Conservation (phyloP, 768 basidiomycete species). For the Kwoniella europaea region DNA sequence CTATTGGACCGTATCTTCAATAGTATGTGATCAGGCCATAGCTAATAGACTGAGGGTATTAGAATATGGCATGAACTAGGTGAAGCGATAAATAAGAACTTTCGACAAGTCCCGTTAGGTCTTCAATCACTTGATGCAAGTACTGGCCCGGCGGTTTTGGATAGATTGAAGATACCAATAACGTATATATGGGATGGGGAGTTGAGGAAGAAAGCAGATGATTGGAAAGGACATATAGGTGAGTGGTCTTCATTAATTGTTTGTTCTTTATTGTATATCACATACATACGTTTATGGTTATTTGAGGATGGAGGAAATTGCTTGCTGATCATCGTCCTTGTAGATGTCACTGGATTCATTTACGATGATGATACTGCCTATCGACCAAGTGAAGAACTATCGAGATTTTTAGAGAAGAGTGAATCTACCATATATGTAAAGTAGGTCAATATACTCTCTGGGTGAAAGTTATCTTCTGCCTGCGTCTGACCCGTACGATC, state of each 20-base stretch:
- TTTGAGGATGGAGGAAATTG: too few relatives aligned
- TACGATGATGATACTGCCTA: conserved; percentile 66
- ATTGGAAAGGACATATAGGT: conserved; percentile 71
- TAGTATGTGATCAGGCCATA: too few relatives aligned
- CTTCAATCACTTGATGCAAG: conserved; percentile 61
- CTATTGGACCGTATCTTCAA: background rate
- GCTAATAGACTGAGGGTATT: too few relatives aligned
- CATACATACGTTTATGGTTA: too few relatives aligned
- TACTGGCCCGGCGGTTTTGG: conserved; percentile 64
- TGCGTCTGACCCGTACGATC: too few relatives aligned
- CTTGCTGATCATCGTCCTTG: too few relatives aligned
- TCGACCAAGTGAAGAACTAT: conserved; percentile 62
- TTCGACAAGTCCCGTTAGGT: conserved; percentile 63
- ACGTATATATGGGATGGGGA: conserved; percentile 69
- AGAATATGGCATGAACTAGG: conserved; percentile 60
- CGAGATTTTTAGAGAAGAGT: conserved; percentile 63
- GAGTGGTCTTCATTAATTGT: too few relatives aligned
- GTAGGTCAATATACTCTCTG: conserved; percentile 45
- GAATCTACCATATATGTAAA: conserved; percentile 68
- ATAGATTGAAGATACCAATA: conserved; percentile 67
- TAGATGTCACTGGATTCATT: conserved; percentile 68
- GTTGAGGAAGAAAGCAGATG: conserved; percentile 66
- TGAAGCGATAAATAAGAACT: conserved; percentile 64
- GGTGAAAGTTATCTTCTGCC: too few relatives aligned
- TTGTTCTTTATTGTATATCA: too few relatives aligned